A percentile compares a stretch with the other conserved stretches of the same genome.
phyloP scores from a whole-genome alignment of 1,284 basidiomycete species.

The Tilletia caries region DNA sequence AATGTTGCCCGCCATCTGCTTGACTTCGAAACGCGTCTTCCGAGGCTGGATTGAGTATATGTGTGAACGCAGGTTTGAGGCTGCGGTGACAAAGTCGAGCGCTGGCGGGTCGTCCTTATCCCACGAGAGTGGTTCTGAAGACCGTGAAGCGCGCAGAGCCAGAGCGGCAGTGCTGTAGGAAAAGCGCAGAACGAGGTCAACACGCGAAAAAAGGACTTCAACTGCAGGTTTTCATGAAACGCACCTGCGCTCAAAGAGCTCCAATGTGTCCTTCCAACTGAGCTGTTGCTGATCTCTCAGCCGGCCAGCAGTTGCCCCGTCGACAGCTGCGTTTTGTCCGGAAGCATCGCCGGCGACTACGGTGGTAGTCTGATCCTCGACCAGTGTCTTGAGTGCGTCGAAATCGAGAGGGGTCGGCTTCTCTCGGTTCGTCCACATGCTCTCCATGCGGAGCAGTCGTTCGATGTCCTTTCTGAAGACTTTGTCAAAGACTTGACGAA shows the following conservation, averaged over 20 bases:
- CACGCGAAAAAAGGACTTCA: too few relatives aligned
- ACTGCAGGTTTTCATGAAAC: background rate
- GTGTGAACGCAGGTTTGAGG: conserved; percentile 82
- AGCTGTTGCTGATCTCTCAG: conserved; percentile 44
- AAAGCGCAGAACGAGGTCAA: background rate
- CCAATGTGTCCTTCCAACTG: conserved; percentile 39
- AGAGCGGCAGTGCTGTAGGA: conserved; percentile 69
- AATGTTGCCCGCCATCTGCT: conserved; percentile 99
- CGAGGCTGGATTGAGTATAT: too few relatives aligned
- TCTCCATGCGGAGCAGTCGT: conserved; percentile 86
- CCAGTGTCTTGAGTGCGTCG: conserved; percentile 52
- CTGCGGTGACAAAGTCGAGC: conserved; percentile 90
- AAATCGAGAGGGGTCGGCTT: conserved; percentile 81
- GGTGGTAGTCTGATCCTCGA: background rate
- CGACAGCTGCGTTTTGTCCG: background rate
- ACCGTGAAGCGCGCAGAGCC: conserved; percentile 70
- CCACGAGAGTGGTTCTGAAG: conserved; percentile 70
- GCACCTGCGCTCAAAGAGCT: conserved; percentile 32
- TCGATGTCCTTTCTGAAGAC: conserved; percentile 84
- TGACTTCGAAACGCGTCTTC: conserved; percentile 96
- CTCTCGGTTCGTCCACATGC: conserved; percentile 90
- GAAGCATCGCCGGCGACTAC: background rate
- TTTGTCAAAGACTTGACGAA: conserved; percentile 78
- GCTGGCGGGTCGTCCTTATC: conserved; percentile 98
- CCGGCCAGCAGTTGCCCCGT: background rate